Evolutionary conservation across 2,329 filamentous ascomycete genomes (phyloP).

Genomic region (Penicillium rolfsii): DNA sequence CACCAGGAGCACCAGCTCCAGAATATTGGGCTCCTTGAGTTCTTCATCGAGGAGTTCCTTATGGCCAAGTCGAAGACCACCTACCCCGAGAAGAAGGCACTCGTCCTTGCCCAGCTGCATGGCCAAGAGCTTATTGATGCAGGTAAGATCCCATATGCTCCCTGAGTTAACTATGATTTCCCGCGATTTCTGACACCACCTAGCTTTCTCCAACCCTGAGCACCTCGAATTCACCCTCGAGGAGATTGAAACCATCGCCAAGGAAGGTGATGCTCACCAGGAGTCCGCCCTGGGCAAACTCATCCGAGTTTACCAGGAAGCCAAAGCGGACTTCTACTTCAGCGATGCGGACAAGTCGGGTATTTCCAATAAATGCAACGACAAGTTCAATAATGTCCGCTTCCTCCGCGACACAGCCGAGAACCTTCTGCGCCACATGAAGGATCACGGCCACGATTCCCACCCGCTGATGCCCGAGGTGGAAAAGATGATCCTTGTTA

Average conservation of each 20-base stretch:
- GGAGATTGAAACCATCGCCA: neutral
- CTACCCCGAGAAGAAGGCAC: constrained; percentile 24
- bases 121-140: constrained; percentile 30
- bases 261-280: neutral
- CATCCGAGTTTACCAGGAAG: constrained; percentile 39
- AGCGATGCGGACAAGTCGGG: constrained; percentile 23
- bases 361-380: constrained; percentile 31
- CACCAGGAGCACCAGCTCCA: constrained; percentile 36
- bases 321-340: constrained; percentile 43
- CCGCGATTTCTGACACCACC: neutral
- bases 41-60: constrained; percentile 46
- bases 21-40: constrained; percentile 39
- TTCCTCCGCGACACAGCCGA: constrained; percentile 52
- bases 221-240: neutral
- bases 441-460: constrained; percentile 26
- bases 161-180: neutral
- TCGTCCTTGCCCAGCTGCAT: constrained; percentile 35
- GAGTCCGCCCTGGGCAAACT: constrained; percentile 21
- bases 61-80: constrained; percentile 30
- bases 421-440: constrained; percentile 43
- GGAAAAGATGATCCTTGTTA: constrained; percentile 37
- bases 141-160: constrained; percentile 11
- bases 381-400: constrained; percentile 31
- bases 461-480: constrained; percentile 40
- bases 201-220: neutral